Percentiles rank a stretch among this genome's conserved stretches.
Conservation (phyloP, 345 rosid genomes). For the Populus nigra region DNA sequence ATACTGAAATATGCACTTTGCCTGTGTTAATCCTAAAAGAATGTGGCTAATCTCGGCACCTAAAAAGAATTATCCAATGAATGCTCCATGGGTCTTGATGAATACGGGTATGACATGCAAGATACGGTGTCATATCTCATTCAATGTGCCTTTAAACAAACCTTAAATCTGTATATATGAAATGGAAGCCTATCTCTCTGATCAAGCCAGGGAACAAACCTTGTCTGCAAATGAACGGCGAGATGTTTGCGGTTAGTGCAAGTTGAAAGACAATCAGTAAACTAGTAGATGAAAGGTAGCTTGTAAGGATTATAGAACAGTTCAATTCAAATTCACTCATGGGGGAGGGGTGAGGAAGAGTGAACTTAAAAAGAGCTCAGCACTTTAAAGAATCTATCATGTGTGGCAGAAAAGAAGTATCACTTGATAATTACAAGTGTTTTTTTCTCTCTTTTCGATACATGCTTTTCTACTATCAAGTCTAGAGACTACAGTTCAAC, state of each 20-base stretch:
- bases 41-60: slow-evolving; percentile 13
- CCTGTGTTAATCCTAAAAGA: slow-evolving; percentile 11
- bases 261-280: too few relatives aligned
- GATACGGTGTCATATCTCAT: background rate
- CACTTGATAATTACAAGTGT: background rate
- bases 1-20: background rate
- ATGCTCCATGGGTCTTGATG: background rate
- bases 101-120: background rate
- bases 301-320: background rate
- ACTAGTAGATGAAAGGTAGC: background rate
- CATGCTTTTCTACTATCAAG: background rate
- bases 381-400: background rate
- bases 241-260: background rate
- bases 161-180: background rate
- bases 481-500: background rate
- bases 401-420: background rate
- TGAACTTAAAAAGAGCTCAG: background rate
- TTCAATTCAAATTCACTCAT: background rate
- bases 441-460: too few relatives aligned
- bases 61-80: slow-evolving; percentile 21
- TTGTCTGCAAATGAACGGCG: slow-evolving; percentile 20
- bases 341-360: background rate
- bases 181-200: background rate
- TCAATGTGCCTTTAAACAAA: background rate
- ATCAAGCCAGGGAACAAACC: slow-evolving; percentile 25